Conservation (phyloP, 1,284 basidiomycete species). For the Melanopsichium pennsylvanicum region DNA sequence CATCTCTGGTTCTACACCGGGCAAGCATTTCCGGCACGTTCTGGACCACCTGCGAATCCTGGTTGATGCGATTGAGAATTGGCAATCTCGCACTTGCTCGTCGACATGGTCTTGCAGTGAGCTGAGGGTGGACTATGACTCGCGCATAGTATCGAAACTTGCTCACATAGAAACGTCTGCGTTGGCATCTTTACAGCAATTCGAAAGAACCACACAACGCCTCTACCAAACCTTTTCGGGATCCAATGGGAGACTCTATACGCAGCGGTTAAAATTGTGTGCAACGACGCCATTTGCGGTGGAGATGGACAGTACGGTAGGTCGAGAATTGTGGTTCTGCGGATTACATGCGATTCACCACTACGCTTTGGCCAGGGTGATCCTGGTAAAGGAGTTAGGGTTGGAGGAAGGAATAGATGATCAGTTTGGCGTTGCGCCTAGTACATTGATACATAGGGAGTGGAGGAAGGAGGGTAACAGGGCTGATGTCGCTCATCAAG, state of each 20-base stretch:
- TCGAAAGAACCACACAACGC: slow-evolving; percentile 27
- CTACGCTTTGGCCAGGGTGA: slow-evolving; percentile 57
- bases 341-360: slow-evolving; percentile 61
- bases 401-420: slow-evolving; percentile 36
- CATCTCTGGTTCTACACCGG: slow-evolving; percentile 49
- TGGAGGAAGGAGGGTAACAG: slow-evolving; percentile 36
- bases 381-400: slow-evolving; percentile 54
- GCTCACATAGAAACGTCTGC: slow-evolving; percentile 42
- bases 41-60: slow-evolving; percentile 55
- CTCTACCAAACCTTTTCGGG: slow-evolving; percentile 30
- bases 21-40: slow-evolving; percentile 58
- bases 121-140: slow-evolving; percentile 53
- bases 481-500: slow-evolving; percentile 15
- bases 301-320: slow-evolving; percentile 43
- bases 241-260: slow-evolving; percentile 30
- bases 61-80: slow-evolving; percentile 40
- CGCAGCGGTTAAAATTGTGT: slow-evolving; percentile 32
- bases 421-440: slow-evolving; percentile 61
- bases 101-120: too few relatives aligned
- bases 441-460: slow-evolving; percentile 51
- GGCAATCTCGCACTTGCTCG: too few relatives aligned
- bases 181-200: slow-evolving; percentile 39
- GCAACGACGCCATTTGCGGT: slow-evolving; percentile 56
- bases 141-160: slow-evolving; percentile 31
- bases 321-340: slow-evolving; percentile 59